Percentiles rank a stretch among this genome's conserved stretches.
These are phyloP conservation scores for Thelonectria rubi DNA, from an alignment of 2,329 filamentous ascomycete genomes.

Conservation along the genomic window DNA sequence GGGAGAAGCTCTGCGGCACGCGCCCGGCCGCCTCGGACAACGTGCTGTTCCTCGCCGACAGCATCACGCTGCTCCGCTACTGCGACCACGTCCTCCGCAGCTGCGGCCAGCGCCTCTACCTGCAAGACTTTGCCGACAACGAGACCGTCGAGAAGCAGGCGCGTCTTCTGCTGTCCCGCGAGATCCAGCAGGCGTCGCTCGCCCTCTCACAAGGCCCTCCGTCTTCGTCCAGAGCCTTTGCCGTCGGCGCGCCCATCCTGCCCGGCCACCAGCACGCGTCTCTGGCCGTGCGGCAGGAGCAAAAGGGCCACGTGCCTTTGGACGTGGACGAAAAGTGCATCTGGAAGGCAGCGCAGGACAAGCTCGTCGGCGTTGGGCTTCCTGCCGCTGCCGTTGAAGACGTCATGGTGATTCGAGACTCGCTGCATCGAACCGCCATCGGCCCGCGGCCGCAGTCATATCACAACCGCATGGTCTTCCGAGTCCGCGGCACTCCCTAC, in stretches of 20 bases:
- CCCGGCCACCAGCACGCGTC: conserved; percentile 1
- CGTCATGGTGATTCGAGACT: conserved; percentile 43
- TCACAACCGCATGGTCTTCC: conserved; percentile 47
- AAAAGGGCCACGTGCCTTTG: conserved; percentile 2
- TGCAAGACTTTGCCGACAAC: conserved; percentile 47
- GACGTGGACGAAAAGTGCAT: conserved; percentile 16
- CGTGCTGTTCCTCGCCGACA: conserved; percentile 46
- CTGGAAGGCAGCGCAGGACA: conserved; percentile 20
- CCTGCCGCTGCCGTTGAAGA: conserved; percentile 39
- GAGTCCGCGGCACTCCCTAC: conserved; percentile 30
- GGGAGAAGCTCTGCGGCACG: conserved; percentile 45
- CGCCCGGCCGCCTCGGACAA: conserved; percentile 40
- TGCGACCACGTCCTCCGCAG: conserved; percentile 45
- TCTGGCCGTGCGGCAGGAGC: neutral
- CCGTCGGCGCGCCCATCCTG: neutral
- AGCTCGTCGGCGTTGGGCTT: conserved; percentile 31
- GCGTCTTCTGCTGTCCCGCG: conserved; percentile 36
- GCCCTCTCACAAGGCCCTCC: conserved; percentile 14
- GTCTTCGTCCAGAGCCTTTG: neutral
- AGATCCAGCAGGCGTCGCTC: conserved; percentile 32
- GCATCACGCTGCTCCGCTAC: conserved; percentile 50
- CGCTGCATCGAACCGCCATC: conserved; percentile 43
- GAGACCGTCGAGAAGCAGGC: conserved; percentile 48
- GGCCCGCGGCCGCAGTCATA: conserved; percentile 49
- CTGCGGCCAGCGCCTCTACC: conserved; percentile 44